Evolutionary conservation across 106 monocot species (phyloP), one percentile per base, ranked within the genome.

Genomic region (Amphibolis antarctica): DNA sequence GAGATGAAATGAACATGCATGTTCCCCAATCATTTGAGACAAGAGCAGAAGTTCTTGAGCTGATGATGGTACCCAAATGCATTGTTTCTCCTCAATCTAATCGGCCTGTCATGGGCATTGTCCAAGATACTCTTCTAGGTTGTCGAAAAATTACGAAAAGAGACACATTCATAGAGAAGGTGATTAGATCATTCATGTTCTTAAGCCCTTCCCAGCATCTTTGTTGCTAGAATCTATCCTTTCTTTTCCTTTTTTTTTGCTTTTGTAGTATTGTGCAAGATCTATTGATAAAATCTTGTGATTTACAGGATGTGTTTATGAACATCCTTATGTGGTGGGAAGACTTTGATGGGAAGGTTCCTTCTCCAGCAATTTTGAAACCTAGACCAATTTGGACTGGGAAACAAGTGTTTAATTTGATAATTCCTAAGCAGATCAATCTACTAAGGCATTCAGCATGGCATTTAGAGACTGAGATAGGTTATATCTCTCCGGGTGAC

Each of bases 1-100:
- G 96, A 28, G 96, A 98, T 85, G 96, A 98, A 67, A 98, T 98
- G 96, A 98, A 98, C 71, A 98, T 98, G 96, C 96, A 98, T 79
- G 90, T 98, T 65, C 90, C 96, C 46, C 96, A 98, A 66, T 98
- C 96, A 10, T 98, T 90, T 80, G 96, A 98, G 77, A 98, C 90
- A 29, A 82, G 96, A 70, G 84, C 96, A 20, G 96, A 98, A 72
- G 96, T 98, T 19, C 59, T 90, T 67, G 96, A 98, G 56, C 74
- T 98, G 44, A 98, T 98, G 96, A 90, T 98, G 96, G 96, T 98
- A 19, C 96, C 96, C 0, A 98, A 98, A 62, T 98, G 96, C 66
- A 87, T 98, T 69, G 96, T 98, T 17, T 98, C 96, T 22, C 96
- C 96, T 66, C 96, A 98, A 66, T 69, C 96, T 57, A 98, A 98